Evolutionary conservation across 805 yeast species (phyloP).

Genomic region (Sugiyamaella smithiae): DNA sequence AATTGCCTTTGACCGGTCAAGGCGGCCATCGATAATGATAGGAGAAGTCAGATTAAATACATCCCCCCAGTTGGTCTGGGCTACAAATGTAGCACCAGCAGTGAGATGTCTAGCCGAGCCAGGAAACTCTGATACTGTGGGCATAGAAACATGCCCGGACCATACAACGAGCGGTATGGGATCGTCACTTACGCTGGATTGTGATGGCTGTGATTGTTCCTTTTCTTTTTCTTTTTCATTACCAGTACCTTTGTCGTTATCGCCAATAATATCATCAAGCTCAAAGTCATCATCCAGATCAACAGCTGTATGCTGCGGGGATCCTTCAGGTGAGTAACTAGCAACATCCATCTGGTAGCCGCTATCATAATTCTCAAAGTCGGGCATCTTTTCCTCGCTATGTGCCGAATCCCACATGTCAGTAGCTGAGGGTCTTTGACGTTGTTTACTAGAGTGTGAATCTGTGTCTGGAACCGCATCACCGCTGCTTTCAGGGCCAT

Average conservation of each 20-base stretch:
- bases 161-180: slow-evolving; percentile 15
- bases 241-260: slow-evolving; percentile 10
- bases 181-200: not conserved
- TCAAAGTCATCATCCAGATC: slow-evolving; percentile 35
- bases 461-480: not conserved
- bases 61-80: slow-evolving; percentile 25
- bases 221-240: no score
- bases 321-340: slow-evolving; percentile 18
- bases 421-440: not conserved
- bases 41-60: slow-evolving; percentile 22
- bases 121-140: slow-evolving; percentile 43
- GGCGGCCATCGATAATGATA: slow-evolving; percentile 61
- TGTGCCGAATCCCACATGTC: not conserved
- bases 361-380: slow-evolving; percentile 13
- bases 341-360: slow-evolving; percentile 20
- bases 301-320: slow-evolving; percentile 11
- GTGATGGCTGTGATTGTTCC: not conserved
- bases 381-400: not conserved
- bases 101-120: slow-evolving; percentile 40
- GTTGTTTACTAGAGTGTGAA: no score
- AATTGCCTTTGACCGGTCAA: slow-evolving; percentile 53
- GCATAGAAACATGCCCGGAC: slow-evolving; percentile 44
- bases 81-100: slow-evolving; percentile 29
- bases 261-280: slow-evolving; percentile 31
- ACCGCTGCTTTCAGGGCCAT: not conserved